Evolutionary conservation across 768 basidiomycete species (phyloP), one percentile per base, ranked within the genome.

Genomic region (Agrocybe pediades): DNA sequence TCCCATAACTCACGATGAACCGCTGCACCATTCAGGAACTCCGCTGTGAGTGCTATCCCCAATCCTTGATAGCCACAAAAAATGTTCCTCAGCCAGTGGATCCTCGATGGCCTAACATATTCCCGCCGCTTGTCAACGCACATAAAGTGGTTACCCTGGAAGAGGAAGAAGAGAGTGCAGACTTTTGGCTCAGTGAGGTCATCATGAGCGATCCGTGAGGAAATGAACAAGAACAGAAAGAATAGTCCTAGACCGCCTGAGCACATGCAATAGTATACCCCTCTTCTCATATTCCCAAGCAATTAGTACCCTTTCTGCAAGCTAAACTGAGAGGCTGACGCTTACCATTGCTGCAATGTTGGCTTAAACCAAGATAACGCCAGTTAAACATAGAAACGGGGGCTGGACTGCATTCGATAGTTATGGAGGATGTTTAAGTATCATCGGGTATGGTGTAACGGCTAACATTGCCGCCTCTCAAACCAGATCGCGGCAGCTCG

Each of bases 401-500:
- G n/a, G n/a, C n/a, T n/a, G n/a, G n/a, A n/a, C n/a, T n/a, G n/a
- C n/a, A n/a, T n/a, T n/a, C n/a, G n/a, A n/a, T n/a, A n/a, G n/a
- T n/a, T n/a, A n/a, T n/a, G n/a, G n/a, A n/a, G n/a, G n/a, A n/a
- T n/a, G n/a, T n/a, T n/a, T n/a, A n/a, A n/a, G n/a, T n/a, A n/a
- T n/a, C n/a, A n/a, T 67, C 67, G 65, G 79, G 71, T 83, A 82
- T 81, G 80, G 80, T 83, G 81, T 82, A 83, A 83, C 68, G 81
- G 81, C 78, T 79, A 83, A 79, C 81, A 81, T 83, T 81, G 73
- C 80, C 80, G 81, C 81, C 80, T 83, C 72, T 81, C 81, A 80
- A 66, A 19, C 33, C 5, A 21, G 49, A 50, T 58, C 69, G 77
- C 78, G 76, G 76, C 72, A 78, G 77, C 77, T 78, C 78, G 78